These are phyloP conservation scores for Talaromyces ruber DNA, from an alignment of 495 filamentous ascomycete species.

Conservation along the genomic window DNA sequence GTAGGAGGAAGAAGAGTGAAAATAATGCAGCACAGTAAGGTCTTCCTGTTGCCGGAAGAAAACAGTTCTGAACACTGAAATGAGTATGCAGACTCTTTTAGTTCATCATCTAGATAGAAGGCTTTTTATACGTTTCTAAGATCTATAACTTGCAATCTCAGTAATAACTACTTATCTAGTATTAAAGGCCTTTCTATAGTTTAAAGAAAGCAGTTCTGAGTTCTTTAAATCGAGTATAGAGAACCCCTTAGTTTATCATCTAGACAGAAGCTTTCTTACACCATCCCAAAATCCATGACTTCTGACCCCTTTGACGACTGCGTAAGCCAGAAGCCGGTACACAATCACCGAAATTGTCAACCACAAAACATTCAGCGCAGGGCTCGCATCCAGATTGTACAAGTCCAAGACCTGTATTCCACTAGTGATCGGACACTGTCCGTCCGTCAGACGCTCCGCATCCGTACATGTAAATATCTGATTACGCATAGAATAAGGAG, in stretches of 20 bases:
- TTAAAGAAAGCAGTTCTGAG: background rate
- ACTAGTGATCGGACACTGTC: constrained; percentile 49
- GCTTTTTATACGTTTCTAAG: constrained; percentile 9
- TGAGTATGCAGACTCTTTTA: background rate
- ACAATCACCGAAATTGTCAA: constrained; percentile 50
- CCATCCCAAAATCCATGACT: constrained; percentile 16
- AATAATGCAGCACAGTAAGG: too few species aligned
- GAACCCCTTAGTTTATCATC: background rate
- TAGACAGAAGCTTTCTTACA: background rate
- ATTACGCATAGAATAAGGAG: constrained; percentile 46
- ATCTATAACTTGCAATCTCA: constrained; percentile 13
- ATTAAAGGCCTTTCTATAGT: background rate
- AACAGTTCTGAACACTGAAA: background rate
- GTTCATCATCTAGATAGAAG: background rate
- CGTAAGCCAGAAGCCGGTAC: constrained; percentile 58
- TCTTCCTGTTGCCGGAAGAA: background rate
- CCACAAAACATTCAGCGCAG: constrained; percentile 48
- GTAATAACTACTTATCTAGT: background rate
- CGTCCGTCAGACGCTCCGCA: constrained; percentile 43
- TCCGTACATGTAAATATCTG: constrained; percentile 53
- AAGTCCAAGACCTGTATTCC: constrained; percentile 55
- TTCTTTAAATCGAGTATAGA: background rate
- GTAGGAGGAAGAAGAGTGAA: too few species aligned
- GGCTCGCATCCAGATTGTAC: constrained; percentile 52
- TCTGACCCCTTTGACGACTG: constrained; percentile 42